Evolutionary conservation across 768 basidiomycete genomes (phyloP), one percentile per base, ranked within the genome.

Genomic region (Tricholomella constricta): DNA sequence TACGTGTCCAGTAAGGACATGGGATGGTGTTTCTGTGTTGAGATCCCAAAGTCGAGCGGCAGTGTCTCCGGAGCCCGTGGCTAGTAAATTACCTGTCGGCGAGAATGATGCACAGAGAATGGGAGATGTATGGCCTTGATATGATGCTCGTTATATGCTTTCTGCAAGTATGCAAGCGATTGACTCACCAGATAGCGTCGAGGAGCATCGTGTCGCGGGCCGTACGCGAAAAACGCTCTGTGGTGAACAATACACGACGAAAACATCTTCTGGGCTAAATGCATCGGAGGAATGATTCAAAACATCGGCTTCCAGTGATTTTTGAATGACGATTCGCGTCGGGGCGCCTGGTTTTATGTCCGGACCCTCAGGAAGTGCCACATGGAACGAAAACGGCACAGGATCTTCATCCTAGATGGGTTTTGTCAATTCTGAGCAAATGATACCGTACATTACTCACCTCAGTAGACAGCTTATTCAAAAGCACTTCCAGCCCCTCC

Each of bases 41-140:
- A 98, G 81, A 69, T 98, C 89, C 97, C 97, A 98, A 20, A 99
- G 72, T 3, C 97, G 83, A 11, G 89, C 94, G 52, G 88, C 91
- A 23, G 90, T 92, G 65, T 98, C 97, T 1, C 95, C 97, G 0
- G 94, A 92, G 2, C 97, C 97, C 0, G 97, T 99, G 9, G 94
- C 96, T 14, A 97, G 86, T 37, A 90, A 75, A 57, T 82, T 81
- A 8, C 97, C 96, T 0, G 94, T 97, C 0, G 97, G 97, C 6
- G 94, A 97, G 69, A 98, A 97, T 1, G 92, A 85, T 36, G 95
- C 94, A 64, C 96, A 98, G 8, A 98, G 78, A 49, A 98, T 98
- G 1, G 96, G 91, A 0, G 91, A 90, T 7, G 86, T 81, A 64
- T 99, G 97, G 9, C 95, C 93, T 93, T 64, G 5, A 43, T 26